A percentile compares a stretch with the other conserved stretches of the same genome.
Conservation (phyloP, 768 basidiomycete genomes). For the Calocera viscosa region DNA sequence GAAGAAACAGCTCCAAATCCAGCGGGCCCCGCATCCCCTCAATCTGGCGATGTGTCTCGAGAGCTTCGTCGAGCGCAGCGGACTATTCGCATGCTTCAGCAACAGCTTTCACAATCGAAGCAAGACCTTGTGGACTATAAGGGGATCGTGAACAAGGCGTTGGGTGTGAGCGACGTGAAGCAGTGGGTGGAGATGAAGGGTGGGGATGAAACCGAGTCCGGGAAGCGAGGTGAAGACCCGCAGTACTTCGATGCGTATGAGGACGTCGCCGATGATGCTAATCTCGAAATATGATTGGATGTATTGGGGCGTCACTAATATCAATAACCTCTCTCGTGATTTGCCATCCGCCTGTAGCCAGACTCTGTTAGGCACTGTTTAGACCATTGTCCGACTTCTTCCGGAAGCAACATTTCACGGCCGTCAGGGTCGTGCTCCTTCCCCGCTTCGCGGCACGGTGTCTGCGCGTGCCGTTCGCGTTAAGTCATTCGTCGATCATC, state of each 20-base stretch:
- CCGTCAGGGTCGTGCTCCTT: no score
- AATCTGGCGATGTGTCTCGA: slow-evolving; percentile 12
- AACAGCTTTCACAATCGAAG: slow-evolving; percentile 46
- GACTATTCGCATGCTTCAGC: slow-evolving; percentile 49
- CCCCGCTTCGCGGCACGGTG: slow-evolving; percentile 3
- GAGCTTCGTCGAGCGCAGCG: slow-evolving; percentile 29
- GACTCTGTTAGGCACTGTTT: neutral
- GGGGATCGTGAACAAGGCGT: slow-evolving; percentile 33
- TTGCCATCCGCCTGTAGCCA: no score
- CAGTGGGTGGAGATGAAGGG: slow-evolving; percentile 4
- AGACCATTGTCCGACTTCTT: slow-evolving; percentile 1
- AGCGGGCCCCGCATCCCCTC: slow-evolving; percentile 12
- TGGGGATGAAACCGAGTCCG: neutral
- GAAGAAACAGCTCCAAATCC: slow-evolving; percentile 29
- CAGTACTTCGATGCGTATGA: slow-evolving; percentile 3
- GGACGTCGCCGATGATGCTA: neutral
- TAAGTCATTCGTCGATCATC: no score
- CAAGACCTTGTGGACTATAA: slow-evolving; percentile 54
- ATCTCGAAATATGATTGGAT: neutral
- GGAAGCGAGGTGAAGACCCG: neutral
- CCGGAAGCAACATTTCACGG: neutral
- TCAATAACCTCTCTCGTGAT: no score
- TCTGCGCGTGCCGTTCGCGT: no score
- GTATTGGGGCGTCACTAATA: no score
- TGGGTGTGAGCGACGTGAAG: neutral